These are phyloP conservation scores for Syzygium aromaticum DNA, from an alignment of 345 rosid genomes.

Conservation along the genomic window DNA sequence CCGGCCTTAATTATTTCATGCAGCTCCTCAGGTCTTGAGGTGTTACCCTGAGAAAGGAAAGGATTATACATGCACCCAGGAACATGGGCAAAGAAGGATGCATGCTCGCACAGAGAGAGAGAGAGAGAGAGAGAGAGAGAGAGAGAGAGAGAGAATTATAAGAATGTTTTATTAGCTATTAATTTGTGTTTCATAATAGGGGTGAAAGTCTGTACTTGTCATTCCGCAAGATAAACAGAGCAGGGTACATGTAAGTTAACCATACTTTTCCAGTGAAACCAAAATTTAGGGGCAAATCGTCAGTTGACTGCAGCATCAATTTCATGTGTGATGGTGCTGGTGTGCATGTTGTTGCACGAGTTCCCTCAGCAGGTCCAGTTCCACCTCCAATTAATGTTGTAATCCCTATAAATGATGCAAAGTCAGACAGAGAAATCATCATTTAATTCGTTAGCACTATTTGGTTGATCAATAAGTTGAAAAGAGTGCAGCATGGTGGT, in stretches of 20 bases:
- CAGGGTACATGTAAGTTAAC: not conserved
- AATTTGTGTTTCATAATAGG: not conserved
- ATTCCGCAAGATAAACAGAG: not conserved
- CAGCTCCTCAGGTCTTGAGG: conserved; percentile 68
- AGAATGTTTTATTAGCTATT: not conserved
- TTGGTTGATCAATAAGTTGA: not conserved
- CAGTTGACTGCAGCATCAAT: conserved; percentile 95
- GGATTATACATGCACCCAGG: not conserved
- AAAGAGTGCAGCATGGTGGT: not conserved
- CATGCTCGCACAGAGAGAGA: not conserved
- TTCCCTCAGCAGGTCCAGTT: conserved; percentile 94
- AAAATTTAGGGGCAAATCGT: conserved; percentile 83
- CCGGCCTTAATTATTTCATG: conserved; percentile 76
- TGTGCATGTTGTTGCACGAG: conserved; percentile 96
- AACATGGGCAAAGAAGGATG: not conserved
- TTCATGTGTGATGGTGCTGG: conserved; percentile 83
- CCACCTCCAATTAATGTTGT: conserved; percentile 97
- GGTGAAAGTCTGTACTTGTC: not conserved
- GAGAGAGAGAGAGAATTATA: not conserved
- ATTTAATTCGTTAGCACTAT: not conserved
- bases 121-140: not conserved
- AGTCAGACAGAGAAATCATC: conserved; percentile 1
- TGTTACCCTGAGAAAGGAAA: conserved; percentile 54
- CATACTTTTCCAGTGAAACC: conserved; percentile 97
- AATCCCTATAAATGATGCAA: conserved; percentile 41